A percentile compares a stretch with the other conserved stretches of the same genome.
These are phyloP conservation scores for Phytophthora colocasiae DNA, from an alignment of 352 stramenopile genomes.

Conservation along the genomic window DNA sequence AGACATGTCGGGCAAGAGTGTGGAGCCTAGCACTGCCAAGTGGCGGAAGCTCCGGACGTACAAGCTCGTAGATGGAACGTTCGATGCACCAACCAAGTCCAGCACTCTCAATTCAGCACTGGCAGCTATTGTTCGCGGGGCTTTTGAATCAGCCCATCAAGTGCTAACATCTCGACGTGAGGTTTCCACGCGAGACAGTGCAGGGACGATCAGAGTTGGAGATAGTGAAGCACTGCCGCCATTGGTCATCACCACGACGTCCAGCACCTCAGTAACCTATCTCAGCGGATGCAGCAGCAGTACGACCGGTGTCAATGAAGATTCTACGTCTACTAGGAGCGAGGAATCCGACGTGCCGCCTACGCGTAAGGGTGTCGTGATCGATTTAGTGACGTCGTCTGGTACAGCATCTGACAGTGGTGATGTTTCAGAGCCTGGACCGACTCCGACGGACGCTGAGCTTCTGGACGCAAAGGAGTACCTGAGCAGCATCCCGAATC, in stretches of 20 bases:
- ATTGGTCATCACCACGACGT: neutral
- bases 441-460: neutral
- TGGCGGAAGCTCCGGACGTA: slow-evolving; percentile 2
- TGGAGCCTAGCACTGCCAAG: neutral
- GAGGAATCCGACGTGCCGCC: too few species aligned
- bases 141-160: neutral
- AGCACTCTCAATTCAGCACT: neutral
- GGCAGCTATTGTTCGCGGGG: neutral
- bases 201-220: neutral
- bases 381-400: too few species aligned
- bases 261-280: neutral
- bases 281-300: too few species aligned
- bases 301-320: too few species aligned
- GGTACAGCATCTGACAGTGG: neutral
- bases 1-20: neutral
- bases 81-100: neutral
- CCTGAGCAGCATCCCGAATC: neutral
- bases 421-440: neutral
- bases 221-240: neutral
- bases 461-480: neutral
- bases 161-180: neutral
- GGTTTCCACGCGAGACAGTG: neutral
- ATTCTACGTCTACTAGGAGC: too few species aligned
- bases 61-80: neutral
- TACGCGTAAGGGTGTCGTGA: too few species aligned